Percentiles rank a stretch among this genome's conserved stretches.
Evolutionary conservation across 2,329 filamentous ascomycete species (phyloP).

Genomic region (Cytospora chrysosperma): DNA sequence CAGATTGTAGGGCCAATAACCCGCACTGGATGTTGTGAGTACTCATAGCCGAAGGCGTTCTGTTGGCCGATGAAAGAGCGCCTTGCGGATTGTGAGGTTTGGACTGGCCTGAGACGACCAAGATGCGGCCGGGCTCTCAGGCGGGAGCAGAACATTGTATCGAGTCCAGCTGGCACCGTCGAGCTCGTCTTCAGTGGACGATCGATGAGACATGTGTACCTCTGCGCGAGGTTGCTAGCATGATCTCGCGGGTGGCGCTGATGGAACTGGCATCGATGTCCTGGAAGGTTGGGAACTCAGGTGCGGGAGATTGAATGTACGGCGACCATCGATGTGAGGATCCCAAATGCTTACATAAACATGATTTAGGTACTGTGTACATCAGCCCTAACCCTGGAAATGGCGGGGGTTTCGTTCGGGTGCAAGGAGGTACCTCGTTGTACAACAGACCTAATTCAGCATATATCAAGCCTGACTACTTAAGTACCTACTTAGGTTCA

Average conservation of each 20-base stretch:
- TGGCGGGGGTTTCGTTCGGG: no score
- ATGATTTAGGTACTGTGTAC: background rate
- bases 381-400: background rate
- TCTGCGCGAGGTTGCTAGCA: background rate
- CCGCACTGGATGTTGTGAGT: conserved; percentile 23
- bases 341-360: background rate
- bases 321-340: background rate
- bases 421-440: no score
- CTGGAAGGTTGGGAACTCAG: conserved; percentile 3
- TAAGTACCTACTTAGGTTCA: no score
- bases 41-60: background rate
- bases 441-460: no score
- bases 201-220: background rate
- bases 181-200: background rate
- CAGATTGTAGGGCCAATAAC: conserved; percentile 27
- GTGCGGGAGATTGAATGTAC: background rate
- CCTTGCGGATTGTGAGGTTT: background rate
- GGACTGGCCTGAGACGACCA: background rate
- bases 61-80: background rate
- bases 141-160: conserved; percentile 2
- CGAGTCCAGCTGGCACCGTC: background rate
- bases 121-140: background rate
- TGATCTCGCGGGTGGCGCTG: background rate
- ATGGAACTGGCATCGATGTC: background rate
- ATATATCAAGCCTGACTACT: no score